These are phyloP conservation scores for Venturia nashicola DNA, from an alignment of 2,329 filamentous ascomycete species.

Conservation along the genomic window DNA sequence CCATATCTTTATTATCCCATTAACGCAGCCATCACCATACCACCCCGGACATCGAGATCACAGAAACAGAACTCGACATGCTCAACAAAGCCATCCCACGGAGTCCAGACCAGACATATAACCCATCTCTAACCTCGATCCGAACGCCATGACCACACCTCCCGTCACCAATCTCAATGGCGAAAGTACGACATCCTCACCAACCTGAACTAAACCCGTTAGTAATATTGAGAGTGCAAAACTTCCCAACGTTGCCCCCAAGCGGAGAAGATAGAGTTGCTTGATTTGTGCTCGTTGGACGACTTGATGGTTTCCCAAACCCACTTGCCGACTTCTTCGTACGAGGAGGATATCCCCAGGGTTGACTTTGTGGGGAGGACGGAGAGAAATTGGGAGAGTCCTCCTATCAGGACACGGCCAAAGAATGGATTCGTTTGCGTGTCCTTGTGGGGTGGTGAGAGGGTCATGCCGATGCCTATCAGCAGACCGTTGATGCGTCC, in stretches of 20 bases:
- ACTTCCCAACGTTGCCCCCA: conserved; percentile 38
- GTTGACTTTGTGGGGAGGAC: conserved; percentile 40
- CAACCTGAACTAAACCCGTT: conserved; percentile 5
- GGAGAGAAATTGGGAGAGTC: conserved; percentile 44
- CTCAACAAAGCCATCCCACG: conserved; percentile 53
- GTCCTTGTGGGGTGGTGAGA: conserved; percentile 31
- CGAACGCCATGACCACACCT: conserved; percentile 46
- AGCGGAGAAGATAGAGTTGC: conserved; percentile 39
- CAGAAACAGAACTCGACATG: conserved; percentile 49
- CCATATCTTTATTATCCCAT: background rate
- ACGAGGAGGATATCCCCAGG: conserved; percentile 49
- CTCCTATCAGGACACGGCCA: conserved; percentile 49
- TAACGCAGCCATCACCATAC: conserved; percentile 21
- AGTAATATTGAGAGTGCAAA: conserved; percentile 20
- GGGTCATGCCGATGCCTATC: conserved; percentile 53
- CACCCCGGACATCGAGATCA: conserved; percentile 43
- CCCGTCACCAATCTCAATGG: conserved; percentile 34
- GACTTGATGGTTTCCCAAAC: conserved; percentile 20
- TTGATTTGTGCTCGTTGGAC: conserved; percentile 20
- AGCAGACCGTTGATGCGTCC: conserved; percentile 42
- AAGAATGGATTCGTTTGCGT: conserved; percentile 34
- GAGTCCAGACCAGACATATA: conserved; percentile 58
- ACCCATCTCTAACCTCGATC: conserved; percentile 50
- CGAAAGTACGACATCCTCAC: background rate
- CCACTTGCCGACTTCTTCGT: conserved; percentile 47